Base-by-base conservation (phyloP, 2,329 filamentous ascomycete genomes). In the Penicillium frequentans region DNA sequence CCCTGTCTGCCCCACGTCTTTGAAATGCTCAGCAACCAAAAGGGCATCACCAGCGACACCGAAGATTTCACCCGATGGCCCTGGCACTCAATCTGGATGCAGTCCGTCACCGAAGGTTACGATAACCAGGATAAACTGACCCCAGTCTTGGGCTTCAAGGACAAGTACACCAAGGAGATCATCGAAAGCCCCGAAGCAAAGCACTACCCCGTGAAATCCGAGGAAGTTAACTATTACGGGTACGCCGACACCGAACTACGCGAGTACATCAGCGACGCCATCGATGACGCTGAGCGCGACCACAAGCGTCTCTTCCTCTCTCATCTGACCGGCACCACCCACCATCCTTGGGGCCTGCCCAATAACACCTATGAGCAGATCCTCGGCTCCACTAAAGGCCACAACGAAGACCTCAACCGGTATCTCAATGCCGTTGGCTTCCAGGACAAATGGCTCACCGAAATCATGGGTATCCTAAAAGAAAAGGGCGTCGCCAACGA, bases 1-100 rank as follows among this genome's bases (percentile, higher is more conserved):
- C 77, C 77, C 1, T 79, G 77, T 49, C 53, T 80, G 29, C 74
- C 77, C 0, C 77, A 70, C 10, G 60, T 70, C 27, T 55, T 69
- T 7, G 60, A 64, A 1, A 64, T 63, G 19, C 51, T 70, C 21
- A 66, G 61, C 39, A n/a, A 51, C 7, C 37, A 44, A 52, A 52
- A 11, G 57, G 56, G 23, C 5, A 65, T 61, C 47, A 54, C 52
- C 49, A 62, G 53, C 10, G 52, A 60, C 21, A 62, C 61, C 23
- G 57, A 61, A 1, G 58, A 69, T 49, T 69, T 61, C 26, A 66
- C 61, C 14, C 43, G 58, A 29, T 70, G 66, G 64, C 66, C 66
- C 4, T 71, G 68, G 68, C 63, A 63, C 19, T 59, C 68, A 9
- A 59, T 51, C 19, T 71, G 63, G 49, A 70, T 71, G 68, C 68